phyloP scores from a whole-genome alignment of 2,329 filamentous ascomycete species.

The Calonectria hawksworthii region DNA sequence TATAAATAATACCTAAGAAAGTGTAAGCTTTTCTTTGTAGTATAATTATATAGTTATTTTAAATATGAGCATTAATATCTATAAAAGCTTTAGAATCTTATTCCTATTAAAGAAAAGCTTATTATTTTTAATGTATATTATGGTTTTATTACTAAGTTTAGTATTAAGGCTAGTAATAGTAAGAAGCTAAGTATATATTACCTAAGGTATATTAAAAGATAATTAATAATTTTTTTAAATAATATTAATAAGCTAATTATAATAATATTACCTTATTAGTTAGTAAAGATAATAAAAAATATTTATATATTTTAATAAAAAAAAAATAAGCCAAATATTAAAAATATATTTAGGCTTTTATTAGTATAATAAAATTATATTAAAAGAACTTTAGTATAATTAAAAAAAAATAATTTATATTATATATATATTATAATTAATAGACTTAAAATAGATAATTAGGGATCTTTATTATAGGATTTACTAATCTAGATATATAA shows the following conservation, averaged over 20 bases:
- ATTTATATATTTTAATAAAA: conserved; percentile 19
- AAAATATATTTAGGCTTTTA: conserved; percentile 15
- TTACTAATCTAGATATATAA: conserved; percentile 14
- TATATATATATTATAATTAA: conserved; percentile 16
- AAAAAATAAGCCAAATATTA: conserved; percentile 2
- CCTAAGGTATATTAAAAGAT: background rate
- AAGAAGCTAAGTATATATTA: background rate
- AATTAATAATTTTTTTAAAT: conserved; percentile 18
- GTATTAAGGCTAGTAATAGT: background rate
- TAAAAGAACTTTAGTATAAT: conserved; percentile 2
- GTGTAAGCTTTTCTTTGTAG: background rate
- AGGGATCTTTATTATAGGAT: background rate
- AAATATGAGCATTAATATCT: conserved; percentile 12
- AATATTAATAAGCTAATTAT: conserved; percentile 10
- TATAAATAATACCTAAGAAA: conserved; percentile 4
- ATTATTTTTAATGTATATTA: conserved; percentile 11
- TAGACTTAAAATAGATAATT: conserved; percentile 16
- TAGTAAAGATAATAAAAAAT: conserved; percentile 10
- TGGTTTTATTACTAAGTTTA: conserved; percentile 4
- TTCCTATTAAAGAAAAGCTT: conserved; percentile 16
- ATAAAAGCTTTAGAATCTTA: background rate
- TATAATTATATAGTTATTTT: conserved; percentile 4
- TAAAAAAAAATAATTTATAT: conserved; percentile 16
- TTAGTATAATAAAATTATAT: background rate
- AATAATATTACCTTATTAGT: conserved; percentile 3